Evolutionary conservation across 2,329 filamentous ascomycete species (phyloP).

Genomic region (Talaromyces sp.): DNA sequence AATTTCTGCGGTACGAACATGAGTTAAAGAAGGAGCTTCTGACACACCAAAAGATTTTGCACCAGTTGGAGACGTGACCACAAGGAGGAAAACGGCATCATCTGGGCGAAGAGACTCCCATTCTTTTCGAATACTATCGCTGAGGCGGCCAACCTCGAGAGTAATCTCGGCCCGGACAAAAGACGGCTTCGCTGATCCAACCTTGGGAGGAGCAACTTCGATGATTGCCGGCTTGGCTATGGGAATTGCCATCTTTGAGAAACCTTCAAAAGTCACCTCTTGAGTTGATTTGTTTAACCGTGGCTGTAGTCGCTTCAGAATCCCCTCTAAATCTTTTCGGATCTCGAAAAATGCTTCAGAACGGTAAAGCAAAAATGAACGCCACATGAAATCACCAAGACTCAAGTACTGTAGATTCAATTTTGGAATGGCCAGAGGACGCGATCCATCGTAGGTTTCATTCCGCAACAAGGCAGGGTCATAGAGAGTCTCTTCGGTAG

Average conservation of each 20-base stretch:
- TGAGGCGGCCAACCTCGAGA: conserved; percentile 75
- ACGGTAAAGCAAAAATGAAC: conserved; percentile 81
- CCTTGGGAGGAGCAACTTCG: conserved; percentile 74
- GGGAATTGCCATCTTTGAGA: conserved; percentile 85
- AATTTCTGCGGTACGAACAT: conserved; percentile 76
- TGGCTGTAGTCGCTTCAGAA: conserved; percentile 72
- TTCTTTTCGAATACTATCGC: conserved; percentile 68
- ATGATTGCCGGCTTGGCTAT: conserved; percentile 81
- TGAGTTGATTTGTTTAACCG: conserved; percentile 58
- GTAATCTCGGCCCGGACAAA: conserved; percentile 79
- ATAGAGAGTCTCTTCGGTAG: conserved; percentile 75
- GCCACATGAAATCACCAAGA: conserved; percentile 93
- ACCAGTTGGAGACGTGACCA: conserved; percentile 53
- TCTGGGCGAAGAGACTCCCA: conserved; percentile 85
- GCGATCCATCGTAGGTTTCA: conserved; percentile 80
- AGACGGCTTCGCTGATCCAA: conserved; percentile 78
- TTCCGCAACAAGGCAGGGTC: conserved; percentile 72
- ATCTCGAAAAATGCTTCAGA: conserved; percentile 92
- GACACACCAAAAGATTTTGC: not conserved
- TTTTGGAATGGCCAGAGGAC: conserved; percentile 85
- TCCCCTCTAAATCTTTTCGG: conserved; percentile 80
- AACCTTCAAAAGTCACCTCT: conserved; percentile 67
- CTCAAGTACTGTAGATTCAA: conserved; percentile 93
- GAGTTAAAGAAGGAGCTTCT: conserved; percentile 41
- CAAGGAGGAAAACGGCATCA: conserved; percentile 83